These are phyloP conservation scores for Clonostachys chloroleuca DNA, from an alignment of 2,329 filamentous ascomycete genomes.

Conservation along the genomic window DNA sequence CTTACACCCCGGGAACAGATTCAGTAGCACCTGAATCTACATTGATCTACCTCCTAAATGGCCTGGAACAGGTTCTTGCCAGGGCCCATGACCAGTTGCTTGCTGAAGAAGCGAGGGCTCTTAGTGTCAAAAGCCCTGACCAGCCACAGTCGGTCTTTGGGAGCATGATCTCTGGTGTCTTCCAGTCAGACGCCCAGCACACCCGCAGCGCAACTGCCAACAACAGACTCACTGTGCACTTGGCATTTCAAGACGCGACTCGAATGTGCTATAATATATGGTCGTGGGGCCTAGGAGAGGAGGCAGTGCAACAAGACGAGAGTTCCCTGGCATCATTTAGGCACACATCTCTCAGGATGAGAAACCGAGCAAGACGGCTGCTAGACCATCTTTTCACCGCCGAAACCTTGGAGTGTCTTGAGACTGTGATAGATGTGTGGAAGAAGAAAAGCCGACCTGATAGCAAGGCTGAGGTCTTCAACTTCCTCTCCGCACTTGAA, in stretches of 20 bases:
- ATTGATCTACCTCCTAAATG: constrained; percentile 83
- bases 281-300: constrained; percentile 77
- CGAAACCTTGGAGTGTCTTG: constrained; percentile 88
- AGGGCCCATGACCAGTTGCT: constrained; percentile 80
- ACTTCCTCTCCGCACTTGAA: constrained; percentile 84
- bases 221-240: constrained; percentile 83
- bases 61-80: constrained; percentile 85
- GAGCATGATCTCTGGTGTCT: constrained; percentile 90
- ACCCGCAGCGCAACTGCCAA: constrained; percentile 85
- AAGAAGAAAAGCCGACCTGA: constrained; percentile 42
- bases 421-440: constrained; percentile 88
- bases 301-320: constrained; percentile 54
- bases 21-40: constrained; percentile 58
- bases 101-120: constrained; percentile 66
- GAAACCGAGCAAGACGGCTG: constrained; percentile 81
- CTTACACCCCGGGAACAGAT: constrained; percentile 10
- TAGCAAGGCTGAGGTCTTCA: constrained; percentile 65
- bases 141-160: constrained; percentile 86
- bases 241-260: constrained; percentile 96
- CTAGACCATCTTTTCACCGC: constrained; percentile 91
- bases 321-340: constrained; percentile 76
- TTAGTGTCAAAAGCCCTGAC: constrained; percentile 72
- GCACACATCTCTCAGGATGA: constrained; percentile 87
- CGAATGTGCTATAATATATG: constrained; percentile 90
- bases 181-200: constrained; percentile 72